Base-by-base conservation (phyloP, 176 grass and related monocot species). In the Puccinellia tenuiflora region DNA sequence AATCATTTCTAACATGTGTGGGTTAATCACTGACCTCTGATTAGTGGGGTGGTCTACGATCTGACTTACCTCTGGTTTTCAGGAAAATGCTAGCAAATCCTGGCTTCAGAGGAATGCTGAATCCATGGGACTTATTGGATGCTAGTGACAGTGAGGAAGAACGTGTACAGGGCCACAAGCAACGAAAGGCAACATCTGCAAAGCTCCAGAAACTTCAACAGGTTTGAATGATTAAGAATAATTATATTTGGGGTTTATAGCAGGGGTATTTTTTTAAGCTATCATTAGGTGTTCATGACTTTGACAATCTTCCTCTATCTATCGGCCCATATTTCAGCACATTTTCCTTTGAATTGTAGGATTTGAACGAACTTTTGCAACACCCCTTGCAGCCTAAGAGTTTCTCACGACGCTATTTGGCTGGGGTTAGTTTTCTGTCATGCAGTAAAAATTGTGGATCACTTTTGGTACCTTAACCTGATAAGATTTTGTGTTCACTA, bases 91-190 rank as follows among this genome's bases (percentile, higher is more conserved):
- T 51, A 97, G 86, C 28, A 94, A 94, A 83, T 92, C 81, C 29
- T 97, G 95, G 95, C 61, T 97, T 85, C 82, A 89, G 37, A 88
- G 83, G 61, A 94, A 92, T 84, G 95, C 95, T 85, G 92, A 97
- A 67, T 90, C 88, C 68, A 86, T 97, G 74, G 95, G 80, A 85
- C 51, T 97, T 56, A 78, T 55, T 94, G 82, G 92, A 94, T 6
- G 47, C 73, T 51, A 97, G 88, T 85, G 92, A 87, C 51, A 92
- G 88, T 38, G 95, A 97, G 87, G 90, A 97, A 88, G 92, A 92
- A 81, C 56, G 68, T 65, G 67, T 86, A 47, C 84, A 87, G 34
- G 81, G 77, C 37, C 83, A 80, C 66, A 92, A 91, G 56, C 78
- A 92, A 82, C 81, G 87, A 67, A 92, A 94, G 76, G 81, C 75